Conservation (phyloP, 2,329 filamentous ascomycete genomes). For the Aspergillus ibericus region DNA sequence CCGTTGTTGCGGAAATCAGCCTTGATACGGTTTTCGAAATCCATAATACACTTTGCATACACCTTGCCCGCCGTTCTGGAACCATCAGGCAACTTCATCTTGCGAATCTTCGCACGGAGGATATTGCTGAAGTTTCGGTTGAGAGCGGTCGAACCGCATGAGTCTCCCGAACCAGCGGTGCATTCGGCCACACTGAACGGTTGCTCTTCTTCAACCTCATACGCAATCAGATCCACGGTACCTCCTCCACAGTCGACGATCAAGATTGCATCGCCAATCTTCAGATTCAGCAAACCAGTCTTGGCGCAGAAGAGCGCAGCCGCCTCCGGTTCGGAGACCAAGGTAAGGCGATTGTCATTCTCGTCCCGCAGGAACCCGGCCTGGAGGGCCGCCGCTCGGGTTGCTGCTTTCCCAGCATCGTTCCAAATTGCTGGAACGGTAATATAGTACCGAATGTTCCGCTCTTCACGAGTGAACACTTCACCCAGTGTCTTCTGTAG, state of each 20-base stretch:
- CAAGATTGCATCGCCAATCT: conserved; percentile 96
- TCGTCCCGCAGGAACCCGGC: conserved; percentile 95
- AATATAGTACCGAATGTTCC: conserved; percentile 95
- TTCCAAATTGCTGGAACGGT: conserved; percentile 99
- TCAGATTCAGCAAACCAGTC: conserved; percentile 90
- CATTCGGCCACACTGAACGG: conserved; percentile 97
- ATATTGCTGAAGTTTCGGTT: conserved; percentile 99
- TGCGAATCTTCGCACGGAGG: conserved; percentile 92
- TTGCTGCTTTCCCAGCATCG: conserved; percentile 95
- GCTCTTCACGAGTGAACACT: conserved; percentile 96
- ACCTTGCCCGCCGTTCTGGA: conserved; percentile 97
- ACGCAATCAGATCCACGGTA: conserved; percentile 97
- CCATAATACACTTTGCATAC: conserved; percentile 99
- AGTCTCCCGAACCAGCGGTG: conserved; percentile 94
- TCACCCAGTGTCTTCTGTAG: conserved; percentile 95
- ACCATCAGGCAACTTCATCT: conserved; percentile 97
- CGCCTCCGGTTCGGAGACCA: conserved; percentile 95
- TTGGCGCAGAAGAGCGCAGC: conserved; percentile 98
- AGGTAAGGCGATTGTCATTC: conserved; percentile 92
- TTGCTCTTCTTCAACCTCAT: conserved; percentile 96
- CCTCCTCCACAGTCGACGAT: conserved; percentile 98
- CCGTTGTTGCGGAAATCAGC: conserved; percentile 99
- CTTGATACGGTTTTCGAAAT: conserved; percentile 99
- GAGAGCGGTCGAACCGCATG: conserved; percentile 94
- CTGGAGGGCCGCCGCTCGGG: conserved; percentile 91